Evolutionary conservation across 169 alveolate genomes (phyloP), one percentile per base, ranked within the genome.

Genomic region (Cyclospora cayetanensis): DNA sequence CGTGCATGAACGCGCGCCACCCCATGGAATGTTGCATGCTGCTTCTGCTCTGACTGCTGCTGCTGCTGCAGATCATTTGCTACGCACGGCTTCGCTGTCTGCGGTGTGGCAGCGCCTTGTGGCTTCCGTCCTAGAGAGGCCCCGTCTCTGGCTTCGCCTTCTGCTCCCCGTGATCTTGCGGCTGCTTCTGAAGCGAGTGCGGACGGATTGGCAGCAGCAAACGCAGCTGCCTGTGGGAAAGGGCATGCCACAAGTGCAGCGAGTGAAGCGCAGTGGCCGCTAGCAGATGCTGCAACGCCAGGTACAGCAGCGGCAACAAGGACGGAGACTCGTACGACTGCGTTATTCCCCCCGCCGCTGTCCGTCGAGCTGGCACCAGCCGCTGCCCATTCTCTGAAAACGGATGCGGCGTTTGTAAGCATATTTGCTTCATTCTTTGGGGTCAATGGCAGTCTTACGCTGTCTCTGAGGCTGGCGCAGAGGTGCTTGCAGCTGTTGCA

Each of bases 81-180:
- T 11, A 27, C 88, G 37, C 88, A 79, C 29, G 88, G 88, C 88
- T 79, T 79, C 46, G 34, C 42, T 11, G 42, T 79, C 34, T 79
- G 88, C 72, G 88, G 88, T 1, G 88, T 79, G 46, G 39, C 72
- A 50, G 74, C 72, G 72, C 72, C n/a, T 12, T 25, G n/a, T 60
- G 27, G 9, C 34, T 4, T 5, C 9, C 4, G 31, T 9, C n/a
- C 72, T 4, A 25, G 72, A 60, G 72, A 9, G 27, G 27, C n/a
- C 72, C 35, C 35, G 11, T 27, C 35, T 12, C 34, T 27, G 11
- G 72, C 72, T 25, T 12, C 72, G 4, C 34, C 72, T 20, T 12
- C 72, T 20, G 72, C 72, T 20, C 11, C n/a, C n/a, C 11, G 31
- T 25, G 72, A 12, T 20, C 11, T 11, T 60, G 72, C 72, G 22